A percentile compares a stretch with the other conserved stretches of the same genome.
Evolutionary conservation across 1,284 basidiomycete genomes (phyloP).

Genomic region (Pseudozyma hubeiensis): DNA sequence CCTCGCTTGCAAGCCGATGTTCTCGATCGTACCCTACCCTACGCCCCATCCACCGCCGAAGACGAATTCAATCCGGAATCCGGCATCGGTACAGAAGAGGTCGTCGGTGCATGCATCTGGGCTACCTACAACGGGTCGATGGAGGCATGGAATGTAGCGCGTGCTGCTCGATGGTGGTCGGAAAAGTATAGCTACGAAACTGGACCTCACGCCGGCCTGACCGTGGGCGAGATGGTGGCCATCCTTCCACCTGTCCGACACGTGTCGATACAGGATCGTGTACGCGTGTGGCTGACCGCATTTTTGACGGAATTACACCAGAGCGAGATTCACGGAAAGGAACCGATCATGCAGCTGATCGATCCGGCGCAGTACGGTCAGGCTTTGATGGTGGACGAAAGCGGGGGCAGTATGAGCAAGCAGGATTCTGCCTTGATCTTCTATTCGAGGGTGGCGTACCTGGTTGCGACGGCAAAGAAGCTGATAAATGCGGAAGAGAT

Average conservation of each 20-base stretch:
- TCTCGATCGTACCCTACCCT: slow-evolving; percentile 26
- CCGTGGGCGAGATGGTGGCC: slow-evolving; percentile 43
- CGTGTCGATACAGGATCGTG: slow-evolving; percentile 34
- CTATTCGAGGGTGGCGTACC: slow-evolving; percentile 9
- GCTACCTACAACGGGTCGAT: slow-evolving; percentile 18
- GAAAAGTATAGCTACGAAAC: slow-evolving; percentile 39
- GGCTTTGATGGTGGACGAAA: slow-evolving; percentile 2
- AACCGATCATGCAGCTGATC: slow-evolving; percentile 28
- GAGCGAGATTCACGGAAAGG: slow-evolving; percentile 28
- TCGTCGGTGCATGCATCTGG: slow-evolving; percentile 35
- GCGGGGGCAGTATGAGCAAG: slow-evolving; percentile 3
- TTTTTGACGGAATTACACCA: slow-evolving; percentile 35
- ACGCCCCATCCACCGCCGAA: slow-evolving; percentile 9
- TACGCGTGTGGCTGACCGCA: slow-evolving; percentile 31
- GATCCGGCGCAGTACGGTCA: slow-evolving; percentile 21
- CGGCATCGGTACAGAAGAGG: slow-evolving; percentile 43
- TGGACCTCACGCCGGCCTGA: slow-evolving; percentile 28
- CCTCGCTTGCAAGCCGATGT: slow-evolving; percentile 17
- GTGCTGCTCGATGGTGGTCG: slow-evolving; percentile 41
- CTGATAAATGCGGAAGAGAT: background rate
- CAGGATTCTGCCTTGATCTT: slow-evolving; percentile 34
- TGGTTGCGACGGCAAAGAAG: slow-evolving; percentile 6
- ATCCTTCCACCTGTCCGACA: slow-evolving; percentile 39
- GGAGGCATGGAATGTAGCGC: slow-evolving; percentile 19
- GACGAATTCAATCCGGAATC: slow-evolving; percentile 38